These are phyloP conservation scores for Wilcoxina mikolae DNA, from an alignment of 495 filamentous ascomycete species.

Conservation along the genomic window DNA sequence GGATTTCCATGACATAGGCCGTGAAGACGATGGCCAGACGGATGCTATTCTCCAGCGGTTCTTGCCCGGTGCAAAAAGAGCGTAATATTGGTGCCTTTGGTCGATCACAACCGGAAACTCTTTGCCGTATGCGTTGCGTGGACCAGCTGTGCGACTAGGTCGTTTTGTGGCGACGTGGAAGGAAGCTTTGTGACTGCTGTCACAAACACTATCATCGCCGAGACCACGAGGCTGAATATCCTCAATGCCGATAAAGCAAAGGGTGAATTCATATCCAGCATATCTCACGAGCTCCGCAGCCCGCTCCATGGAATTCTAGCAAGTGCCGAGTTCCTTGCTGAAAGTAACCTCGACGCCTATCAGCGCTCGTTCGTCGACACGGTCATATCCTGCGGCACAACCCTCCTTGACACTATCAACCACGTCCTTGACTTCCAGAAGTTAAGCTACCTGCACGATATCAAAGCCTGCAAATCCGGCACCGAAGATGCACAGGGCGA, in stretches of 20 bases:
- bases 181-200: conserved; percentile 17
- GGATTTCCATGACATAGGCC: not conserved
- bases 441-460: conserved; percentile 34
- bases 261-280: conserved; percentile 53
- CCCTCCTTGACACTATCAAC: conserved; percentile 64
- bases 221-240: conserved; percentile 13
- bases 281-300: conserved; percentile 64
- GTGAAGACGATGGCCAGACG: not conserved
- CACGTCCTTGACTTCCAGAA: conserved; percentile 63
- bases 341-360: conserved; percentile 36
- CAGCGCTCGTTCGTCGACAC: conserved; percentile 56
- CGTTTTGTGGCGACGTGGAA: conserved; percentile 14
- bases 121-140: conserved; percentile 16
- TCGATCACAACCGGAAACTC: conserved; percentile 13
- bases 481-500: not conserved
- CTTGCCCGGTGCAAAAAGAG: conserved; percentile 10
- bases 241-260: conserved; percentile 39
- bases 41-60: conserved; percentile 12
- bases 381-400: conserved; percentile 59
- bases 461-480: not conserved
- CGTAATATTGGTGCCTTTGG: conserved; percentile 18
- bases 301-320: conserved; percentile 65
- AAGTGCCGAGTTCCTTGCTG: conserved; percentile 53
- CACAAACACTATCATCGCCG: conserved; percentile 12
- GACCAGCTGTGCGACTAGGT: not conserved